A percentile compares a stretch with the other conserved stretches of the same genome.
Evolutionary conservation across 495 filamentous ascomycete genomes (phyloP).

Genomic region (Talaromyces proteolyticus): DNA sequence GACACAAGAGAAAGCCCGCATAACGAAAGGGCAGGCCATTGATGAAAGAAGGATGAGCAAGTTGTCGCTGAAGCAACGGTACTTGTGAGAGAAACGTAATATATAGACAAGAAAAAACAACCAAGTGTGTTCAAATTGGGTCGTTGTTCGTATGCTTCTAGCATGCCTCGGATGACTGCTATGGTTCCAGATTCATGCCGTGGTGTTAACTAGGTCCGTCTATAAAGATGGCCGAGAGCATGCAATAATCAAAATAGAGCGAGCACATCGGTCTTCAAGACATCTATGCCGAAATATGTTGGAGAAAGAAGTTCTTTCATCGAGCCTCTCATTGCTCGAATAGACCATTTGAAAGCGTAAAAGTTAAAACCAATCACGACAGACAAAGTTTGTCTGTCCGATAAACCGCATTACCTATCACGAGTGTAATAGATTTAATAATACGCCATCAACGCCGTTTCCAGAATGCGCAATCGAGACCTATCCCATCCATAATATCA

Average conservation of each 20-base stretch:
- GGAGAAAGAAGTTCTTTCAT: background rate
- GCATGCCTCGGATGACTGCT: background rate
- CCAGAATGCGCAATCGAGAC: conserved; percentile 5
- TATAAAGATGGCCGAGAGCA: background rate
- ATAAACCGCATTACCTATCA: background rate
- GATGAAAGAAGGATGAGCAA: background rate
- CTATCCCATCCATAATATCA: background rate
- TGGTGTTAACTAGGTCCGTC: background rate
- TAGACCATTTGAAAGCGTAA: background rate
- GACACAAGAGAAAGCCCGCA: background rate
- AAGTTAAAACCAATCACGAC: background rate
- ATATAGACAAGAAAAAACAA: background rate
- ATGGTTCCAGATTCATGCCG: background rate
- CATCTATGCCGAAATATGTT: background rate
- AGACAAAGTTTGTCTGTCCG: background rate
- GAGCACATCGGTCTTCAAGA: background rate
- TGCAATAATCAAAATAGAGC: background rate
- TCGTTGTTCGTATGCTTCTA: background rate
- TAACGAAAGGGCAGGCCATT: background rate
- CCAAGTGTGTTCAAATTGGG: background rate
- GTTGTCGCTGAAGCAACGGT: background rate
- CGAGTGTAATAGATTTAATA: background rate
- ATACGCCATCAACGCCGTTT: conserved; percentile 6
- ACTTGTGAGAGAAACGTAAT: too few species aligned
- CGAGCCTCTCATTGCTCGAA: background rate